Conservation (phyloP, 768 basidiomycete species). For the Xerocomus spinulosus region DNA sequence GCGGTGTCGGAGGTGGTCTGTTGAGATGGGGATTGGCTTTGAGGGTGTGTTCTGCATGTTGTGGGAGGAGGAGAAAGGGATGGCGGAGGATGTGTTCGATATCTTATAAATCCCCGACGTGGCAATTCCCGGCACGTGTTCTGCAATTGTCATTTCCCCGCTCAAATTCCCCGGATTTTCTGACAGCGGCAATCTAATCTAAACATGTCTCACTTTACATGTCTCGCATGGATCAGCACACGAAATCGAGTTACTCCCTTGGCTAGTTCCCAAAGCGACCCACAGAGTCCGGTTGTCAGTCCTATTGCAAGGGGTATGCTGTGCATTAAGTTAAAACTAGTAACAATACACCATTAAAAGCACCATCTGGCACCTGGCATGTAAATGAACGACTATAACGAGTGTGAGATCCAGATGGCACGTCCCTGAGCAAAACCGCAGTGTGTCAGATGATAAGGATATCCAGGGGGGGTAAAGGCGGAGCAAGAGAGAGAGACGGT, state of each 20-base stretch:
- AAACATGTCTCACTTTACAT: no score
- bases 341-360: neutral
- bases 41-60: conserved; percentile 33
- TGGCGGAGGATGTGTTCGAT: conserved; percentile 7
- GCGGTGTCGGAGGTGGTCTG: conserved; percentile 45
- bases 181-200: neutral
- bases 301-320: no score
- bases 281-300: no score
- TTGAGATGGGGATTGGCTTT: conserved; percentile 59
- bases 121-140: conserved; percentile 27
- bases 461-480: neutral
- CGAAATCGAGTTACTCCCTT: no score
- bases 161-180: conserved; percentile 18
- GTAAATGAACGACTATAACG: conserved; percentile 12
- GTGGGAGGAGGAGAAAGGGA: neutral
- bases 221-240: no score
- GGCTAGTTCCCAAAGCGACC: no score
- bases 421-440: conserved; percentile 1
- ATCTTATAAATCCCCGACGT: conserved; percentile 23
- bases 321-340: no score
- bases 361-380: neutral
- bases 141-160: neutral
- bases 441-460: conserved; percentile 5
- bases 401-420: conserved; percentile 10
- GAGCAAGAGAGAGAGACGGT: neutral